Percentiles rank a stretch among this genome's conserved stretches.
These are phyloP conservation scores for Abortiporus biennis DNA, from an alignment of 1,284 basidiomycete species.

Conservation along the genomic window DNA sequence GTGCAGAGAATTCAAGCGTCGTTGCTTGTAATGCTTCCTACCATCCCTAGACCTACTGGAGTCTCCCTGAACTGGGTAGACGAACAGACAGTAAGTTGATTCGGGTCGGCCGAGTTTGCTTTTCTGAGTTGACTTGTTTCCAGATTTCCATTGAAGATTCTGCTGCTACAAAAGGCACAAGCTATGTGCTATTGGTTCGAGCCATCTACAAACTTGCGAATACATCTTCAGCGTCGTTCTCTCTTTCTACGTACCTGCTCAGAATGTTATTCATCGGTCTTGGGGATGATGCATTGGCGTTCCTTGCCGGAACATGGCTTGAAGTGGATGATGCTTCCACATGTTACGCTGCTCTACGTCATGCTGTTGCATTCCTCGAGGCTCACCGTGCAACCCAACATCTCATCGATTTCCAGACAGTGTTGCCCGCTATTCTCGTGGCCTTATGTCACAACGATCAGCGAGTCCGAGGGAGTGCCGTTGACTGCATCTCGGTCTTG, in stretches of 20 bases:
- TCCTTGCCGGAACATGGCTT: slow-evolving; percentile 72
- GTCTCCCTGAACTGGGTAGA: slow-evolving; percentile 44
- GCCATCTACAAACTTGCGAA: slow-evolving; percentile 62
- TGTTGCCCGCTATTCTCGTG: slow-evolving; percentile 74
- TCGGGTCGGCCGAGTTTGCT: too few species aligned
- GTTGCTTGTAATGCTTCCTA: slow-evolving; percentile 41
- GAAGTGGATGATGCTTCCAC: slow-evolving; percentile 12
- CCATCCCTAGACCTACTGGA: slow-evolving; percentile 39
- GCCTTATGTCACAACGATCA: slow-evolving; percentile 52
- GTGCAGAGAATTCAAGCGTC: slow-evolving; percentile 49
- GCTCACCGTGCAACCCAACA: slow-evolving; percentile 55
- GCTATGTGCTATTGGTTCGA: slow-evolving; percentile 52
- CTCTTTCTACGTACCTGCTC: slow-evolving; percentile 53
- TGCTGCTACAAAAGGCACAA: too few species aligned
- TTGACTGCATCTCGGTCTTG: slow-evolving; percentile 56
- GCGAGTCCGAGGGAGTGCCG: slow-evolving; percentile 52
- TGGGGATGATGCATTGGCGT: slow-evolving; percentile 69
- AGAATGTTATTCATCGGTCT: slow-evolving; percentile 64
- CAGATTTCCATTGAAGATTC: too few species aligned
- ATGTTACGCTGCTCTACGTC: slow-evolving; percentile 44
- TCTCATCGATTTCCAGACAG: slow-evolving; percentile 78
- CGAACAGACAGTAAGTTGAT: too few species aligned
- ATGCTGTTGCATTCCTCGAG: slow-evolving; percentile 75
- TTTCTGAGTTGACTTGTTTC: too few species aligned
- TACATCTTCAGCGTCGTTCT: slow-evolving; percentile 32